A percentile compares a stretch with the other conserved stretches of the same genome.
phyloP scores from a whole-genome alignment of 306 rosid species.

The Astragalus glycyphyllos region DNA sequence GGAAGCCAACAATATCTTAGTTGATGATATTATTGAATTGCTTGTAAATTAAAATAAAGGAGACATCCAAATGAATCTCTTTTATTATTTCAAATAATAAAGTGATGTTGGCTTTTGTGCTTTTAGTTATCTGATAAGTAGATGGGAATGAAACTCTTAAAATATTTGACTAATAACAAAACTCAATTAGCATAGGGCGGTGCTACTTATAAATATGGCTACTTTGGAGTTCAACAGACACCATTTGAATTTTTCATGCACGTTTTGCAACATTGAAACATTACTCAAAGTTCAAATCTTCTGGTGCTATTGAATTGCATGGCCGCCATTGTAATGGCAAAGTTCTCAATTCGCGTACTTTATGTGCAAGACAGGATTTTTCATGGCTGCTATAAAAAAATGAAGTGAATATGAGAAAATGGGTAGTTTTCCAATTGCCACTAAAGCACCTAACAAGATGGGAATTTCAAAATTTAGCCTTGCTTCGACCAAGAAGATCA shows the following conservation, averaged over 20 bases:
- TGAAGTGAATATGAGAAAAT: slow-evolving; percentile 44
- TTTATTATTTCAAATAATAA: slow-evolving; percentile 7
- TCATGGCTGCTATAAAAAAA: slow-evolving; percentile 22
- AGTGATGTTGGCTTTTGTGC: background rate
- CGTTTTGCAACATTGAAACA: background rate
- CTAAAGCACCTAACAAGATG: slow-evolving; percentile 31
- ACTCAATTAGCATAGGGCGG: background rate
- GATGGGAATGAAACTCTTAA: background rate
- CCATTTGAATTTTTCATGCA: background rate
- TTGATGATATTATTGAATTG: slow-evolving; percentile 7
- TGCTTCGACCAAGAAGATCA: background rate
- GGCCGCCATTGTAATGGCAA: background rate
- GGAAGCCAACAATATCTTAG: slow-evolving; percentile 21
- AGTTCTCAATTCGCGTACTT: background rate
- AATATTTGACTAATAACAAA: background rate
- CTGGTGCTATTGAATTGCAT: no score
- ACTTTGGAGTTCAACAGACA: background rate
- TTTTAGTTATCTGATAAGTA: background rate
- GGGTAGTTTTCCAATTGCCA: slow-evolving; percentile 27
- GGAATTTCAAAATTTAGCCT: slow-evolving; percentile 28
- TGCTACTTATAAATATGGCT: slow-evolving; percentile 4
- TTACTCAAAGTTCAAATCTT: background rate
- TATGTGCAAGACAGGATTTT: slow-evolving; percentile 2
- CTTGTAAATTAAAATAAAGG: slow-evolving; percentile 27
- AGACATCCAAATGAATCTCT: slow-evolving; percentile 25